Percentiles rank a stretch among this genome's conserved stretches.
phyloP scores from a whole-genome alignment of 2,329 filamentous ascomycete species.

The Rhynchosporium agropyri region DNA sequence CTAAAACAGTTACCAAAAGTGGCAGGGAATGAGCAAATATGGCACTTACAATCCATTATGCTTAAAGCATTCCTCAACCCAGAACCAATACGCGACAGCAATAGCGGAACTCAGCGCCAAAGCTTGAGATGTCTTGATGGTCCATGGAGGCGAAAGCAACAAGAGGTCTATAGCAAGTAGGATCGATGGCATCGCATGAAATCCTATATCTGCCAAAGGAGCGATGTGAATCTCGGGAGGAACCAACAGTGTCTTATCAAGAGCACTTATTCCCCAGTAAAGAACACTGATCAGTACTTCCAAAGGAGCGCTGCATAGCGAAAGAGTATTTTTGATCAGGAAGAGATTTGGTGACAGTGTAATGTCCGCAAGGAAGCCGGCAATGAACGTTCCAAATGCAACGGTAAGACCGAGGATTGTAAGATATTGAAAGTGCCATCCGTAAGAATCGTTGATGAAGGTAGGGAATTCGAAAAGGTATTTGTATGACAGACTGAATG shows the following conservation, averaged over 20 bases:
- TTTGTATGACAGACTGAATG: constrained; percentile 56
- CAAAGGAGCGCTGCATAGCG: constrained; percentile 67
- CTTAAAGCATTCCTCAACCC: constrained; percentile 72
- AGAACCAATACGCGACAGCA: constrained; percentile 73
- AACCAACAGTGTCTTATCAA: constrained; percentile 55
- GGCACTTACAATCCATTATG: constrained; percentile 63
- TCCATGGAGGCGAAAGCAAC: constrained; percentile 73
- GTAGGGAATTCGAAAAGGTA: constrained; percentile 55
- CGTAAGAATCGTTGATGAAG: constrained; percentile 60
- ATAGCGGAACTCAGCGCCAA: constrained; percentile 59
- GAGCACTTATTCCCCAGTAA: constrained; percentile 70
- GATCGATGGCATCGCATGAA: constrained; percentile 67
- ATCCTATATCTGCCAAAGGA: constrained; percentile 61
- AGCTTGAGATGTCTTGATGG: constrained; percentile 61
- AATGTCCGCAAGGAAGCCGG: constrained; percentile 67
- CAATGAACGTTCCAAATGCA: constrained; percentile 60
- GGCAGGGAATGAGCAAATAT: neutral
- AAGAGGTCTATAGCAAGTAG: constrained; percentile 67
- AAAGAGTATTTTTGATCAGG: constrained; percentile 66
- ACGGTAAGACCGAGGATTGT: constrained; percentile 72
- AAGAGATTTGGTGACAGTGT: constrained; percentile 62
- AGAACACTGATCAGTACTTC: constrained; percentile 71
- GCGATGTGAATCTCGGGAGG: constrained; percentile 59
- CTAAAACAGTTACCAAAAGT: constrained; percentile 45
- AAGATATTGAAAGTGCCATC: constrained; percentile 57